phyloP scores from a whole-genome alignment of 2,329 filamentous ascomycete species.

The Apiospora marii region DNA sequence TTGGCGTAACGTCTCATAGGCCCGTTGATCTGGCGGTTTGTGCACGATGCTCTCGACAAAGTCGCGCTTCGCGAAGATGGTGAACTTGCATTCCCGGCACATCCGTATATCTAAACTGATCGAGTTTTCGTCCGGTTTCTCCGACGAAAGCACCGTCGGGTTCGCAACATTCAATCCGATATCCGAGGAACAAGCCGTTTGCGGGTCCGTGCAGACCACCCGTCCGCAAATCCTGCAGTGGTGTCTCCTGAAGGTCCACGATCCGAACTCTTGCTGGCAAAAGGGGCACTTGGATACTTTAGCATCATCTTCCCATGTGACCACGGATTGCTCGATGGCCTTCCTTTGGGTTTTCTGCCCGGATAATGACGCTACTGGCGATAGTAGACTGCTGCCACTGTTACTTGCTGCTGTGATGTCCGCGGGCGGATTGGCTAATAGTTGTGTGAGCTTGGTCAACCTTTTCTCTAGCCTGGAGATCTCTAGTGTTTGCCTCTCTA shows the following conservation, averaged over 20 bases:
- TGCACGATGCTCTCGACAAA: slow-evolving; percentile 74
- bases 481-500: slow-evolving; percentile 88
- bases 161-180: slow-evolving; percentile 78
- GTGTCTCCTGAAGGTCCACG: slow-evolving; percentile 90
- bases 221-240: slow-evolving; percentile 94
- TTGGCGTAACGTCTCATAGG: slow-evolving; percentile 83
- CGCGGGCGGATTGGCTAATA: slow-evolving; percentile 78
- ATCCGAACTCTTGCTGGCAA: slow-evolving; percentile 94
- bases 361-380: slow-evolving; percentile 66
- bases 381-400: slow-evolving; percentile 63
- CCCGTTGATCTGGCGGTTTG: slow-evolving; percentile 77
- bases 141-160: slow-evolving; percentile 54
- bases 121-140: slow-evolving; percentile 45
- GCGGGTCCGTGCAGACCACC: slow-evolving; percentile 88
- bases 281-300: slow-evolving; percentile 85
- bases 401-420: slow-evolving; percentile 62
- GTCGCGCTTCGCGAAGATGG: slow-evolving; percentile 72
- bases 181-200: slow-evolving; percentile 85
- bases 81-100: slow-evolving; percentile 84
- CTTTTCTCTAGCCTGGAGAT: slow-evolving; percentile 90
- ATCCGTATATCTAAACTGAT: slow-evolving; percentile 85
- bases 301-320: slow-evolving; percentile 93
- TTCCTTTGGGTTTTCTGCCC: slow-evolving; percentile 81
- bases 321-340: slow-evolving; percentile 85
- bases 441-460: slow-evolving; percentile 85